Base-by-base conservation (phyloP, 2,329 filamentous ascomycete genomes). In the Monilinia polystroma region DNA sequence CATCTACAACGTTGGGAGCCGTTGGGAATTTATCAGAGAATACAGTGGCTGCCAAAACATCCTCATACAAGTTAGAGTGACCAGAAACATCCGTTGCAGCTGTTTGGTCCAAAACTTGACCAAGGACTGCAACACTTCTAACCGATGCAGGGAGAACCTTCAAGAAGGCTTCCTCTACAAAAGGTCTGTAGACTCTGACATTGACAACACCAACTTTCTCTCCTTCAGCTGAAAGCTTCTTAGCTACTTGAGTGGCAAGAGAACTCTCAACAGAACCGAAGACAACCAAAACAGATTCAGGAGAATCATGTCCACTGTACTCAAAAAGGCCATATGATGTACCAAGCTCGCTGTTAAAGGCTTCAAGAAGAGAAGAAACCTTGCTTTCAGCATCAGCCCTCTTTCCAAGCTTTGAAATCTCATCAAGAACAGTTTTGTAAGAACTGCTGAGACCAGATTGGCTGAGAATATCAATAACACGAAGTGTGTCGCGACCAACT, bases 321-420 rank as follows among this genome's bases (percentile, higher is more conserved):
- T 99, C 95, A 73, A 98, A 99, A 8, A 92, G 87, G 74, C 89
- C 86, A 78, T 99, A 99, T 71, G 94, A 88, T 55, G 95, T 98
- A 67, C 94, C 95, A 32, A 99, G 87, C 81, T 98, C 93, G 70
- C 87, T 87, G 79, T 98, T 99, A 80, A 96, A 88, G 29, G 89
- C 84, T 70, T 86, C 84, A 62, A 96, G 81, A 10, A 94, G 80
- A 72, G 87, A 87, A 55, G 88, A 78, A n/a, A 88, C 82, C 79
- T 90, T 92, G 69, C 87, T 89, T 64, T 91, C 90, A 53, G 84
- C 82, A 77, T 91, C 89, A 4, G 89, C 87, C 76, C 89, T 91
- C 78, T 87, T 89, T 74, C 88, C 87, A 16, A 89, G 80, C 67
- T 84, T 85, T 52, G 84, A 82, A 26, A 87, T 81, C 68, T 86